These are phyloP conservation scores for Athelia sp. DNA, from an alignment of 1,284 basidiomycete genomes.

Conservation along the genomic window DNA sequence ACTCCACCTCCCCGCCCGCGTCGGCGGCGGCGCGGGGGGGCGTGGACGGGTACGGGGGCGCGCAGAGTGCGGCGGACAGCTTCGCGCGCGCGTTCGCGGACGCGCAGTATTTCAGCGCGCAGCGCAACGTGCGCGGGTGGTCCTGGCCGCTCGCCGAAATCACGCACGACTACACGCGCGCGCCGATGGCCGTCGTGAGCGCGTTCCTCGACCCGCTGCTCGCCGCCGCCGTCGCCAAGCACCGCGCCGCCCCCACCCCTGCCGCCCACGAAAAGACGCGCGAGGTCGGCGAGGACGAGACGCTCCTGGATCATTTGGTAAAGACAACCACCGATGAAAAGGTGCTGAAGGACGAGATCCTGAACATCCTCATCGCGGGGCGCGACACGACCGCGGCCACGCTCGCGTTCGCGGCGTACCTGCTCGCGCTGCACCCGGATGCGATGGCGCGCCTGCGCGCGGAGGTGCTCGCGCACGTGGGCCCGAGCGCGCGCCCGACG, in stretches of 20 bases:
- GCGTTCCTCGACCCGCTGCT: constrained; percentile 2
- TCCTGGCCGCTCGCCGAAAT: constrained; percentile 16
- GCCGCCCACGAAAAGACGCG: constrained; percentile 8
- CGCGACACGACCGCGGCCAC: constrained; percentile 21
- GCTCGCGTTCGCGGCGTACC: constrained; percentile 23
- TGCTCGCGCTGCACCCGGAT: constrained; percentile 24
- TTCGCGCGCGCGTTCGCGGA: constrained; percentile 8
- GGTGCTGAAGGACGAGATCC: constrained; percentile 19
- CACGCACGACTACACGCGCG: constrained; percentile 11
- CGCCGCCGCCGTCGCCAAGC: background rate
- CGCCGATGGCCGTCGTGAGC: constrained; percentile 13
- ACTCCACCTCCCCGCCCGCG: background rate
- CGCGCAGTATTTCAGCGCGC: constrained; percentile 2
- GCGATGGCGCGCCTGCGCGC: constrained; percentile 22
- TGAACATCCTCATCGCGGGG: constrained; percentile 21
- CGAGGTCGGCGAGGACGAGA: constrained; percentile 7
- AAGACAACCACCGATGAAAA: constrained; percentile 10
- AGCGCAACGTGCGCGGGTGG: background rate
- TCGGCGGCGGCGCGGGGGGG: background rate
- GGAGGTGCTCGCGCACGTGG: constrained; percentile 23
- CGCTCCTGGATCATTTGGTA: constrained; percentile 12
- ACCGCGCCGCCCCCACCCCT: constrained; percentile 7
- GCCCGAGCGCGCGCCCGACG: constrained; percentile 15
- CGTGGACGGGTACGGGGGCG: background rate
- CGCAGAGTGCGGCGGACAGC: constrained; percentile 1